Conservation (phyloP, 345 rosid genomes). For the Odontarrhena argentea region DNA sequence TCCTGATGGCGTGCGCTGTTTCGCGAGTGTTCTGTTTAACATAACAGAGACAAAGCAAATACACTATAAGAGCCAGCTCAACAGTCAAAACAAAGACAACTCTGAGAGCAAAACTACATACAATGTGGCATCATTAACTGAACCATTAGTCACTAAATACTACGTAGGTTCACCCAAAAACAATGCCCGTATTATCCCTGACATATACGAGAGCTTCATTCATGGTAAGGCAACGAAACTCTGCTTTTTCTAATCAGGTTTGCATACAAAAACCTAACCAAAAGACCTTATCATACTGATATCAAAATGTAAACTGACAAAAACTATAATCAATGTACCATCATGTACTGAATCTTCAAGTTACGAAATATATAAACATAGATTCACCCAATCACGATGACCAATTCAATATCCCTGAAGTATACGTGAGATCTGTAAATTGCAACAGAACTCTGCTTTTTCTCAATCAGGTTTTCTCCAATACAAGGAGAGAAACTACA, state of each 20-base stretch:
- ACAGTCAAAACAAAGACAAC: neutral
- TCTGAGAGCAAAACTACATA: neutral
- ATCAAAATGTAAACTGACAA: neutral
- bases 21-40: conserved; percentile 79
- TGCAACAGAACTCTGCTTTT: conserved; percentile 62
- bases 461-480: conserved; percentile 50
- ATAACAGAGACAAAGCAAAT: neutral
- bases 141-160: conserved; percentile 46
- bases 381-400: conserved; percentile 70
- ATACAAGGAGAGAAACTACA: neutral
- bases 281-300: neutral
- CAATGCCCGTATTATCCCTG: conserved; percentile 47
- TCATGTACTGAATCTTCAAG: conserved; percentile 64
- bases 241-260: conserved; percentile 44
- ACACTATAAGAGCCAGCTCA: conserved; percentile 3
- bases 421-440: conserved; percentile 56
- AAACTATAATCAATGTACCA: conserved; percentile 40
- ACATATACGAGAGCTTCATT: conserved; percentile 40
- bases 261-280: neutral
- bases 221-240: conserved; percentile 39
- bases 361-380: conserved; percentile 42
- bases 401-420: conserved; percentile 55
- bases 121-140: conserved; percentile 55
- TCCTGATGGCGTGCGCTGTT: conserved; percentile 84
- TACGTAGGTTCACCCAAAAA: conserved; percentile 66